Evolutionary conservation across 257 asterid species (phyloP), one percentile per base, ranked within the genome.

Genomic region (Perilla frutescens): DNA sequence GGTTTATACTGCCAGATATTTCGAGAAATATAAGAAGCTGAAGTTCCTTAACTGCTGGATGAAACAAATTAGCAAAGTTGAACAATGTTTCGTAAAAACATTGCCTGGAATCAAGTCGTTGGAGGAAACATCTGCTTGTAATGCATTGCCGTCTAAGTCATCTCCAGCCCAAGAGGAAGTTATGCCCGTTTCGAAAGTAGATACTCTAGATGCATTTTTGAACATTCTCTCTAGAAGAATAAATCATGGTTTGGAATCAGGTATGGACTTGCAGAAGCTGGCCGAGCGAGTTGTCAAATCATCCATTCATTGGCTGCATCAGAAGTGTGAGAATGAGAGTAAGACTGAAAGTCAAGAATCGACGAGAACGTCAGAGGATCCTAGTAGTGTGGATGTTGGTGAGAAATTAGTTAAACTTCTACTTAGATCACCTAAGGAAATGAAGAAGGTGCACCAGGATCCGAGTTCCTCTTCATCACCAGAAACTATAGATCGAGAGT

Each of bases 41-140:
- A 90, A 87, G 83, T 95, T 92, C 77, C 81, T 95, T 53, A 90
- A 83, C 81, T 92, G 98, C 83, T 95, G 99, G 99, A 85, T 89
- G 90, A 89, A 87, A 71, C 98, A 91, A 82, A 82, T 87, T 14
- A 34, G 39, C 29, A 65, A 86, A 79, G 85, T 62, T 37, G 79
- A 70, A 82, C 77, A 81, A 71, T 4, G 45, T 73, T 45, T 62
- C 77, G 70, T 62, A 55, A 78, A 65, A 49, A 10, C 68, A 71
- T 43, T 73, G 59, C 81, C 75, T 3, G 84, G 44, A 70, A 72
- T 77, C 77, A 80, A 86, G 68, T 56, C 76, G 57, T 29, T 20
- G 15, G 73, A 68, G 64, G 83, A 77, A 54, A 62, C 80, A 72
- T 70, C 82, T 60, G 79, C 13, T 73, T 81, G 75, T 47, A 81